Evolutionary conservation across 2,329 filamentous ascomycete species (phyloP).

Genomic region (Blastomyces parvus): DNA sequence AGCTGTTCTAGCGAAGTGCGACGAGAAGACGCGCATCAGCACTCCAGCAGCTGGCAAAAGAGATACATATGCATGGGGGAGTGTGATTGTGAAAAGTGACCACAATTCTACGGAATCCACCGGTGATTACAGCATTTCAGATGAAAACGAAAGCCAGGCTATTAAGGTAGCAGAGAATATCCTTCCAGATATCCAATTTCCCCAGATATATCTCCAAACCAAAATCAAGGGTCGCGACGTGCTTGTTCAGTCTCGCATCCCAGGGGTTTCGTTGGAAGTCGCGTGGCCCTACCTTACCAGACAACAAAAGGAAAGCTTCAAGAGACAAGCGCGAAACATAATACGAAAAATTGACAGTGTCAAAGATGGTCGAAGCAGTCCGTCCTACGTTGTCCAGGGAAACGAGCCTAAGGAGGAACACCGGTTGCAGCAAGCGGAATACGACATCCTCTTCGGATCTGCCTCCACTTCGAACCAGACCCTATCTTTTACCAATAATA

Average conservation of each 20-base stretch:
- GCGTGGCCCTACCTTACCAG: conserved; percentile 23
- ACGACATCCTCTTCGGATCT: conserved; percentile 26
- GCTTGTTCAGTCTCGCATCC: conserved; percentile 32
- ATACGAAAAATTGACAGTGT: conserved; percentile 17
- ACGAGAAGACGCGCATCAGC: conserved; percentile 24
- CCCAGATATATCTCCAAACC: conserved; percentile 29
- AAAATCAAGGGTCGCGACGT: conserved; percentile 32
- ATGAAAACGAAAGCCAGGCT: conserved; percentile 31
- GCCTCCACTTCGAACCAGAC: conserved; percentile 20
- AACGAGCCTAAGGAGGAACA: conserved; percentile 1
- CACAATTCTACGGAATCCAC: conserved; percentile 19
- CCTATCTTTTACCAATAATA: conserved; percentile 30
- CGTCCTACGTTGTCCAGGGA: conserved; percentile 10
- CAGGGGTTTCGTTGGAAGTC: conserved; percentile 31
- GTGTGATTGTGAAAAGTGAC: conserved; percentile 31
- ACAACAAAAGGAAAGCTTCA: conserved; percentile 27
- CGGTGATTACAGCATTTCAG: conserved; percentile 25
- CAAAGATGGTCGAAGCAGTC: conserved; percentile 7
- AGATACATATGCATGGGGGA: conserved; percentile 29
- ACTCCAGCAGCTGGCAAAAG: conserved; percentile 24
- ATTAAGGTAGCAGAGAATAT: conserved; percentile 27
- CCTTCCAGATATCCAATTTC: conserved; percentile 28
- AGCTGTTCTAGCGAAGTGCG: conserved; percentile 22
- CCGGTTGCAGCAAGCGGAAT: conserved; percentile 20
- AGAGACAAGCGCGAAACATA: conserved; percentile 30